These are phyloP conservation scores for Venturia carpophila DNA, from an alignment of 2,329 filamentous ascomycete species.

Conservation along the genomic window DNA sequence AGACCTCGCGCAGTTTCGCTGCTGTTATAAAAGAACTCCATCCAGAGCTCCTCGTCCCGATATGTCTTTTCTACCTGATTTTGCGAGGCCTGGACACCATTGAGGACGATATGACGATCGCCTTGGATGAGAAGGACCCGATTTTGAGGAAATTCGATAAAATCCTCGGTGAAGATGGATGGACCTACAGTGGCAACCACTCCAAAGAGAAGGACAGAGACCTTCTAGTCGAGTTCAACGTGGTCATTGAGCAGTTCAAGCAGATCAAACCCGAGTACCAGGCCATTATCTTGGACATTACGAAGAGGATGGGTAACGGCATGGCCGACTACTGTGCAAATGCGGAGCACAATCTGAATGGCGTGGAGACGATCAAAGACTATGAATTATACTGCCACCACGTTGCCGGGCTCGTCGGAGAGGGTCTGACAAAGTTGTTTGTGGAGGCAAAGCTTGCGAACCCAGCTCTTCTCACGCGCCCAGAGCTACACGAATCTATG, in stretches of 20 bases:
- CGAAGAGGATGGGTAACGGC: slow-evolving; percentile 89
- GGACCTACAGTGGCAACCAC: slow-evolving; percentile 80
- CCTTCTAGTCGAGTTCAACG: slow-evolving; percentile 84
- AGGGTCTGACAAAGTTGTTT: slow-evolving; percentile 84
- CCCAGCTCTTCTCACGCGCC: slow-evolving; percentile 68
- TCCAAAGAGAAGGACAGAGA: slow-evolving; percentile 91
- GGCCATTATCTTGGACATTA: slow-evolving; percentile 86
- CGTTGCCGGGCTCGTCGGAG: slow-evolving; percentile 95
- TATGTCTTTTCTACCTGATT: slow-evolving; percentile 87
- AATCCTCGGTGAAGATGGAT: slow-evolving; percentile 72
- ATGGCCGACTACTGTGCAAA: slow-evolving; percentile 91
- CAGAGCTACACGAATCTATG: slow-evolving; percentile 87
- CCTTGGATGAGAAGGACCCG: slow-evolving; percentile 73
- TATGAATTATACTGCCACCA: slow-evolving; percentile 98
- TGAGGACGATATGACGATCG: slow-evolving; percentile 95
- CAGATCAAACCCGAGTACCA: slow-evolving; percentile 78
- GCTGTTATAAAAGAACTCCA: slow-evolving; percentile 94
- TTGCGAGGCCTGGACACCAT: slow-evolving; percentile 94
- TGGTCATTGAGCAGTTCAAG: slow-evolving; percentile 78
- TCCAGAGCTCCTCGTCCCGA: slow-evolving; percentile 81
- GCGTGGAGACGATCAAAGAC: slow-evolving; percentile 74
- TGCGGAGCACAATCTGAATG: slow-evolving; percentile 69
- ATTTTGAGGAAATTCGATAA: slow-evolving; percentile 75
- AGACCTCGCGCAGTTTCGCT: slow-evolving; percentile 88
- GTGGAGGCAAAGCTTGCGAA: slow-evolving; percentile 83